Base-by-base conservation (phyloP, 2,329 filamentous ascomycete species). In the Claviceps sp. region DNA sequence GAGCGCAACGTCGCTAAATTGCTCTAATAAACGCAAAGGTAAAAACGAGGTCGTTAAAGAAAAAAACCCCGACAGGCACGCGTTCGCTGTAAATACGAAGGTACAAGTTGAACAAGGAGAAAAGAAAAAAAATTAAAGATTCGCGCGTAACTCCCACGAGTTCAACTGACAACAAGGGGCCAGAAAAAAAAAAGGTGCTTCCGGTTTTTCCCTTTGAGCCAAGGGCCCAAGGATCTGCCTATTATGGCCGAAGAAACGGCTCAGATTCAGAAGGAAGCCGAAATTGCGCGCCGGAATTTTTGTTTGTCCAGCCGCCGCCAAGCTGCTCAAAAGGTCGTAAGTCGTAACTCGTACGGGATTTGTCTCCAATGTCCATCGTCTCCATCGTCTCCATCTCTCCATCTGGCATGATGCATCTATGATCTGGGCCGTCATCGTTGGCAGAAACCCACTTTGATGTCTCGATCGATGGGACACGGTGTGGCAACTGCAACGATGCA, bases 281-380 rank as follows among this genome's bases (percentile, higher is more conserved):
- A 47, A 46, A 50, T 43, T 45, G 26, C n/a, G 29, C 5, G 17
- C 42, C 49, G 48, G 48, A 45, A 47, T 43, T 50, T 34, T 22
- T 14, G 48, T 50, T 50, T 50, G 48, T 50, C 48, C 48, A 36
- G 39, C 29, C 3, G 39, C 47, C 47, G 47, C 11, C 6, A 26
- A 11, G 29, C 26, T 29, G 26, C 9, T 29, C 26, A 29, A 29
- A 29, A 29, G 9, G 26, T 29, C 23, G 23, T n/a, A n/a, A n/a
- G n/a, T n/a, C n/a, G n/a, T n/a, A n/a, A n/a, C n/a, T n/a, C n/a
- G n/a, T 26, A 20, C 20, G 20, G 20, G 20, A 20, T 20, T 20
- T 26, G 23, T 26, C 23, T 26, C 23, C 23, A 23, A n/a, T n/a
- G n/a, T n/a, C n/a, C 20, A 20, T 20, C 20, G 2, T 20, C 20